phyloP scores from a whole-genome alignment of 805 yeast genomes.

The Barnettozyma californica region DNA sequence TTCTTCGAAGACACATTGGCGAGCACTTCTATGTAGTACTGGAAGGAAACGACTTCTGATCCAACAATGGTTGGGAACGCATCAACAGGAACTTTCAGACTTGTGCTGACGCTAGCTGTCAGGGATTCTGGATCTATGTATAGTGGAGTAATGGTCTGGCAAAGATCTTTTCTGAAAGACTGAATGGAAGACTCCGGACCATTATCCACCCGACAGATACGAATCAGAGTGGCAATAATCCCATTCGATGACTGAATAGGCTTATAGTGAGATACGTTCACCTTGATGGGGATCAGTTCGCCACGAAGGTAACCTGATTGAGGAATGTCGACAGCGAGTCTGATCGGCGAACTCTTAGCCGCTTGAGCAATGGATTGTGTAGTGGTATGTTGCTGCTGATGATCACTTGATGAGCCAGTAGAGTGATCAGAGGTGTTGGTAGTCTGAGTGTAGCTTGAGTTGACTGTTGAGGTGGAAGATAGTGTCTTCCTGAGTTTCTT shows the following conservation, averaged over 20 bases:
- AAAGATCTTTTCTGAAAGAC: constrained; percentile 75
- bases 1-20: constrained; percentile 70
- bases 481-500: constrained; percentile 33
- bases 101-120: constrained; percentile 52
- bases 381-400: constrained; percentile 1
- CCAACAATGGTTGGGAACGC: constrained; percentile 80
- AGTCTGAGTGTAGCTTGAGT: constrained; percentile 24
- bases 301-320: constrained; percentile 74
- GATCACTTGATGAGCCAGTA: constrained; percentile 17
- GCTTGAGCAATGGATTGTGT: constrained; percentile 1
- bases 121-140: constrained; percentile 67
- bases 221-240: constrained; percentile 68
- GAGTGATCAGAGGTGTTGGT: constrained; percentile 16
- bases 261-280: constrained; percentile 64
- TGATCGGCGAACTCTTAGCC: constrained; percentile 26
- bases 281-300: constrained; percentile 68
- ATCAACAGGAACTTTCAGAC: constrained; percentile 73
- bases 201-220: constrained; percentile 69
- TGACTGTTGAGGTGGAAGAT: constrained; percentile 38
- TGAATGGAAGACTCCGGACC: constrained; percentile 45
- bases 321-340: constrained; percentile 42
- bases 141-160: constrained; percentile 72
- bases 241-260: constrained; percentile 67
- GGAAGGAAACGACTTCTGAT: constrained; percentile 68
- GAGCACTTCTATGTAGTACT: constrained; percentile 77